Base-by-base conservation (phyloP, 2,329 filamentous ascomycete genomes). In the Fusarium subglutinans region DNA sequence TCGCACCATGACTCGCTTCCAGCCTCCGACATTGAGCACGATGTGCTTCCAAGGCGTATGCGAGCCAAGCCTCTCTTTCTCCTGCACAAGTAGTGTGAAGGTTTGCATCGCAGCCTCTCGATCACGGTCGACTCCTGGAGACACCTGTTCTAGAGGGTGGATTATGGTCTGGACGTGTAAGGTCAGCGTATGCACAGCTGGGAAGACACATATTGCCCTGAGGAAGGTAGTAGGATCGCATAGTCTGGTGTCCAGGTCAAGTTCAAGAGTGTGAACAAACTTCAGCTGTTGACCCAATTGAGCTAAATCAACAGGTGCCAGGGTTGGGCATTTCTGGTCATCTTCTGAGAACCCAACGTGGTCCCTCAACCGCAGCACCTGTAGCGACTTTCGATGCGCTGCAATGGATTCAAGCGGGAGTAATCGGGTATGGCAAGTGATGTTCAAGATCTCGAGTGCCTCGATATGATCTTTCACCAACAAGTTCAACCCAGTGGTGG, bases 11-110 rank as follows among this genome's bases (percentile, higher is more conserved):
- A 84, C 80, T 17, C 80, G 82, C 50, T 81, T 81, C 86, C 86
- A 87, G 13, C 85, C 86, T 10, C 86, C 86, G 3, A 87, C 82
- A 38, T 86, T 87, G 64, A 87, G 79, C n/a, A 81, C 83, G 59
- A 87, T 81, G 37, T 76, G 77, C 55, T 77, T 81, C 84, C 84
- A 87, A 5, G 79, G 74, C 5, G 74, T 54, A 11, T 62, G 59
- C 14, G 66, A 57, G 3, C 63, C 53, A 15, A 38, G 45, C 20
- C 72, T 72, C 33, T 71, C 71, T 69, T 82, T 82, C 38, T 73
- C 74, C 13, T 77, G 72, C 8, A 82, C 50, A n/a, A 87, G 77
- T 14, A 77, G 66, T 14, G 72, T 70, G 44, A 86, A 80, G 2
- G 76, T 82, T 33, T 77, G 66, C 73, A 82, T 77, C 5, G 81